Conservation (phyloP, 345 rosid genomes). For the Brassica nigra region DNA sequence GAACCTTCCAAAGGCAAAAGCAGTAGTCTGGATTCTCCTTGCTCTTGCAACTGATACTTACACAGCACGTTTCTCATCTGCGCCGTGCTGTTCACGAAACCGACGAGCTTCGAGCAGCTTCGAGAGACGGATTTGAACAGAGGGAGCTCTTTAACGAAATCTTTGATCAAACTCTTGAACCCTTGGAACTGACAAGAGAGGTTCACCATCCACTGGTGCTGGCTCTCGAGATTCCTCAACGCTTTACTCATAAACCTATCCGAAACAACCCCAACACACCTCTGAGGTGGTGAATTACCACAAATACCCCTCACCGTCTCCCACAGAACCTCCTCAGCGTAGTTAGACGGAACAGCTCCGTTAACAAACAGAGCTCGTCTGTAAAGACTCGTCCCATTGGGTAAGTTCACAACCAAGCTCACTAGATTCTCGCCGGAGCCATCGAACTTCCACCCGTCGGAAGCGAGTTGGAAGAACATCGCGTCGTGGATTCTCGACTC, state of each 20-base stretch:
- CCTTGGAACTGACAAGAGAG: slow-evolving; percentile 92
- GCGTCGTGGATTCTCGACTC: slow-evolving; percentile 90
- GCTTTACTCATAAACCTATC: slow-evolving; percentile 89
- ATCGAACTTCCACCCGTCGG: slow-evolving; percentile 84
- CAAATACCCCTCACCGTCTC: slow-evolving; percentile 80
- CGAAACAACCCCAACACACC: slow-evolving; percentile 90
- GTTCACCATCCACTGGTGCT: slow-evolving; percentile 96
- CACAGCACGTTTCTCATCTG: slow-evolving; percentile 60
- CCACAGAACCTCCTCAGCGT: slow-evolving; percentile 90
- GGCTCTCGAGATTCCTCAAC: slow-evolving; percentile 77
- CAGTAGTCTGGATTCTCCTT: slow-evolving; percentile 62
- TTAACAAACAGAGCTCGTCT: slow-evolving; percentile 70
- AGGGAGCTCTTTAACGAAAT: slow-evolving; percentile 74
- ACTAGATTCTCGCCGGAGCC: slow-evolving; percentile 57
- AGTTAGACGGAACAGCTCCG: slow-evolving; percentile 72
- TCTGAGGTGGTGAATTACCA: slow-evolving; percentile 75
- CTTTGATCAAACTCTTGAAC: slow-evolving; percentile 67
- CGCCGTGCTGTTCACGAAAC: slow-evolving; percentile 59
- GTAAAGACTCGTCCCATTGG: slow-evolving; percentile 93
- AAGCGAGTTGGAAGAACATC: slow-evolving; percentile 89
- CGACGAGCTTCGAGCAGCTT: slow-evolving; percentile 76
- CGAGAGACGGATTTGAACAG: slow-evolving; percentile 62
- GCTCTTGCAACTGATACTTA: slow-evolving; percentile 88
- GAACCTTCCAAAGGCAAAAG: slow-evolving; percentile 55
- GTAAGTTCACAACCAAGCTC: slow-evolving; percentile 82